phyloP scores from a whole-genome alignment of 2,329 filamentous ascomycete genomes.

The Diaporthe humulicola region DNA sequence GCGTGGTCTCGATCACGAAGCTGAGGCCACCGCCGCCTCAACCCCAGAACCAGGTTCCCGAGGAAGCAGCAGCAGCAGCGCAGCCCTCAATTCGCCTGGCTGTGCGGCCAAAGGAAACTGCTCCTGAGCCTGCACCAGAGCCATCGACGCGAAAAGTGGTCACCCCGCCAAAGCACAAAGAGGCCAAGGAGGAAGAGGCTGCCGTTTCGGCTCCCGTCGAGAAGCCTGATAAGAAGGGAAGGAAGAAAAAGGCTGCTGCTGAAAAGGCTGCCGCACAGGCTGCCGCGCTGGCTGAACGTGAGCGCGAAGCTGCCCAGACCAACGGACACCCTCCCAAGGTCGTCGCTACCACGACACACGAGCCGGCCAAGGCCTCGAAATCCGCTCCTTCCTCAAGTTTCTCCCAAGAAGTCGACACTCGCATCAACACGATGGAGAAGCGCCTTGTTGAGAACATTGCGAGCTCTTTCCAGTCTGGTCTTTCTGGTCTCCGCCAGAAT shows the following conservation, averaged over 20 bases:
- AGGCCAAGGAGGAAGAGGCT: constrained; percentile 63
- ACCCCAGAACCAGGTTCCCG: constrained; percentile 56
- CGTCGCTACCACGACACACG: constrained; percentile 47
- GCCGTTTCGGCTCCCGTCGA: constrained; percentile 57
- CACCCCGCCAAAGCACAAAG: constrained; percentile 57
- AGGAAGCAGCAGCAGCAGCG: constrained; percentile 42
- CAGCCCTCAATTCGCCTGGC: constrained; percentile 51
- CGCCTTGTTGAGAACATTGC: constrained; percentile 52
- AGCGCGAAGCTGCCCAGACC: constrained; percentile 57
- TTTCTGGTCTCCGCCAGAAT: constrained; percentile 33
- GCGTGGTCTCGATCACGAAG: constrained; percentile 80
- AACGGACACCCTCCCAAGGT: constrained; percentile 51
- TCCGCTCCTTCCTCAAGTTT: constrained; percentile 43
- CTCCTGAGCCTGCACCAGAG: constrained; percentile 39
- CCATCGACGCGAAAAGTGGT: constrained; percentile 48
- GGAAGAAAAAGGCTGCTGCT: constrained; percentile 77
- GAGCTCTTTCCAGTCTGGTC: constrained; percentile 31
- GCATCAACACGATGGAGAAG: constrained; percentile 67
- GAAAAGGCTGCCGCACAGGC: constrained; percentile 55
- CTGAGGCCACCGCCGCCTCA: constrained; percentile 67
- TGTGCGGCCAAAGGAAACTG: constrained; percentile 47
- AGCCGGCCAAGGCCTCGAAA: constrained; percentile 51
- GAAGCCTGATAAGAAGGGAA: constrained; percentile 71
- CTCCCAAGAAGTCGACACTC: constrained; percentile 63
- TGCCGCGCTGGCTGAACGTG: constrained; percentile 57